Evolutionary conservation across 2,329 filamentous ascomycete genomes (phyloP), one percentile per base, ranked within the genome.

Genomic region (Fusarium sp.): DNA sequence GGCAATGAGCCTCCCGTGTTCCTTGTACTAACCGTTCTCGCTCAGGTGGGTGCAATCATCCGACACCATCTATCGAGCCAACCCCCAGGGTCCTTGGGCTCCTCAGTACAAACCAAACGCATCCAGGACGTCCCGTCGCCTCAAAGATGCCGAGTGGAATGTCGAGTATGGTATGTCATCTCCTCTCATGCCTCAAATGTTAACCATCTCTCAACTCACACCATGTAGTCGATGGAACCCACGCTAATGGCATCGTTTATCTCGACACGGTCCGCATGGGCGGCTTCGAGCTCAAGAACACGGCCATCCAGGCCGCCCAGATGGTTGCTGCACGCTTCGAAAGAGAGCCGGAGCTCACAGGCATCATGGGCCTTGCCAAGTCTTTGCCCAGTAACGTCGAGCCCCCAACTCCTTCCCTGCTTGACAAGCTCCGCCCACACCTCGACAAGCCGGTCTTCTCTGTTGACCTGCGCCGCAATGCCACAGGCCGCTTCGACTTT

Each of bases 21-120:
- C 23, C 10, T 10, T 30, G 34, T 46, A 28, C 70, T 75, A 12
- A 73, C 50, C 4, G 18, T 23, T 23, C 18, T 36, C 10, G 23
- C 51, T 16, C 50, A 88, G 86, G n/a, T 88, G 87, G 87, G 81
- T 88, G 16, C 86, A 87, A 75, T 86, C 85, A 3, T 81, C 84
- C 3, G 83, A 87, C 60, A 87, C 84, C 13, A 65, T 71, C 44
- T 82, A 81, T 60, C 69, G 70, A n/a, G 37, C 73, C 66, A 80
- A 81, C 66, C 50, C 62, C 7, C 66, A 79, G 9, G 80, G 80
- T 4, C 80, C 80, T 7, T 81, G 76, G 76, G 75, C 80, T 44
- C 79, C 80, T 40, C 75, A 67, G 58, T 89, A 85, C 74, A 74
- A 80, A 40, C 84, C 86, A 23, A 80, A 80, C 23, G 77, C 80